Evolutionary conservation across 2,329 filamentous ascomycete species (phyloP).

Genomic region (Hirsutella thompsonii): DNA sequence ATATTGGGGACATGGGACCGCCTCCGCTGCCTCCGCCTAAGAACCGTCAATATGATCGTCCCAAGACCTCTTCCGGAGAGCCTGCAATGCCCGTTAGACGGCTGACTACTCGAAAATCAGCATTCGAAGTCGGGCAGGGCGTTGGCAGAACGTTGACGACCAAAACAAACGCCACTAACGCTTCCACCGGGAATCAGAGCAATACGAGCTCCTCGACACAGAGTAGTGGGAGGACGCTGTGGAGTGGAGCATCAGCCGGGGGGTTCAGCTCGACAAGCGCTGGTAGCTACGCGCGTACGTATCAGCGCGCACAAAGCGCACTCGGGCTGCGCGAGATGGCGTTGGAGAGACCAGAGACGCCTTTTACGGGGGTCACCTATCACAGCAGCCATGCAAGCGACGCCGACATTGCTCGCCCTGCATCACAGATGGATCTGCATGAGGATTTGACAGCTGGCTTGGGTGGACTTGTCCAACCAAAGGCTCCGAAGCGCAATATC

Average conservation of each 20-base stretch:
- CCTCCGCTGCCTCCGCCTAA: constrained; percentile 54
- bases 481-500: constrained; percentile 75
- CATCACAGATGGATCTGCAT: constrained; percentile 53
- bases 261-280: constrained; percentile 92
- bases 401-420: constrained; percentile 30
- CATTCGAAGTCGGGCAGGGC: constrained; percentile 60
- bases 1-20: constrained; percentile 39
- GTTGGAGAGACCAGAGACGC: constrained; percentile 43
- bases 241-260: constrained; percentile 86
- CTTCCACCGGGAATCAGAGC: constrained; percentile 60
- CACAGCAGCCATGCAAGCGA: constrained; percentile 74
- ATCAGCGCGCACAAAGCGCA: constrained; percentile 51
- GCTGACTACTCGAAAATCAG: constrained; percentile 56
- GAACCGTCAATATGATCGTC: constrained; percentile 34
- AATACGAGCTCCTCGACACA: constrained; percentile 63
- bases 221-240: constrained; percentile 71
- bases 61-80: constrained; percentile 45
- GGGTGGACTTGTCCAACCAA: constrained; percentile 65
- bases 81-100: constrained; percentile 27
- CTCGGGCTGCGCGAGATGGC: constrained; percentile 47
- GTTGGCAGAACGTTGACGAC: constrained; percentile 75
- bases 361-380: constrained; percentile 72
- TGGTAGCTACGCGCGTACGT: constrained; percentile 76
- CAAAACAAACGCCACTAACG: constrained; percentile 73
- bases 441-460: constrained; percentile 57